phyloP scores from a whole-genome alignment of 768 basidiomycete species.

The Rhodocollybia butyracea region DNA sequence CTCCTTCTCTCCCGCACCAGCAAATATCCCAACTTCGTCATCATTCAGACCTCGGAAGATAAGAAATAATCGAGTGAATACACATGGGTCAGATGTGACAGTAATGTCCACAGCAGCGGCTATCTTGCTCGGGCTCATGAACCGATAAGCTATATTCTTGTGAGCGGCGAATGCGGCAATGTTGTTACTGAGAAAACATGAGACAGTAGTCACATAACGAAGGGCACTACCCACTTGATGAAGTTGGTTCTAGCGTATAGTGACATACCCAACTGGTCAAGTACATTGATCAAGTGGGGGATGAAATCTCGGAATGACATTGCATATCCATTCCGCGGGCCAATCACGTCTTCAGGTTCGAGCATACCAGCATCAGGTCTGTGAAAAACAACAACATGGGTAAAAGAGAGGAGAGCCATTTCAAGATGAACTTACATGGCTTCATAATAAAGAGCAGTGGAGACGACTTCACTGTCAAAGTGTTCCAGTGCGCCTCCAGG shows the following conservation, averaged over 20 bases:
- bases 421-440: slow-evolving; percentile 56
- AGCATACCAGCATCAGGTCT: slow-evolving; percentile 79
- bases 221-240: slow-evolving; percentile 56
- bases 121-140: slow-evolving; percentile 73
- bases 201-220: not conserved
- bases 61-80: slow-evolving; percentile 82
- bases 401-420: not conserved
- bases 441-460: slow-evolving; percentile 83
- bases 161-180: slow-evolving; percentile 69
- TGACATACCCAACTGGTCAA: slow-evolving; percentile 83
- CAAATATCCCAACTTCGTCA: slow-evolving; percentile 73
- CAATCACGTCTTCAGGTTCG: slow-evolving; percentile 76
- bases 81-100: slow-evolving; percentile 75
- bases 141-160: slow-evolving; percentile 89
- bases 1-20: slow-evolving; percentile 82
- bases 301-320: slow-evolving; percentile 82
- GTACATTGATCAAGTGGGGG: slow-evolving; percentile 75
- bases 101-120: slow-evolving; percentile 86
- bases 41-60: slow-evolving; percentile 82
- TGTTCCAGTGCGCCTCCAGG: slow-evolving; percentile 86
- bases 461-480: slow-evolving; percentile 77
- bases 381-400: slow-evolving; percentile 2
- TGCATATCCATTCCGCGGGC: slow-evolving; percentile 80
- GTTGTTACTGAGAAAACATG: slow-evolving; percentile 56
- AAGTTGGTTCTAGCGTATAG: slow-evolving; percentile 79